Conservation (phyloP, 2,329 filamentous ascomycete genomes). For the Incumbomyces delicatus region DNA sequence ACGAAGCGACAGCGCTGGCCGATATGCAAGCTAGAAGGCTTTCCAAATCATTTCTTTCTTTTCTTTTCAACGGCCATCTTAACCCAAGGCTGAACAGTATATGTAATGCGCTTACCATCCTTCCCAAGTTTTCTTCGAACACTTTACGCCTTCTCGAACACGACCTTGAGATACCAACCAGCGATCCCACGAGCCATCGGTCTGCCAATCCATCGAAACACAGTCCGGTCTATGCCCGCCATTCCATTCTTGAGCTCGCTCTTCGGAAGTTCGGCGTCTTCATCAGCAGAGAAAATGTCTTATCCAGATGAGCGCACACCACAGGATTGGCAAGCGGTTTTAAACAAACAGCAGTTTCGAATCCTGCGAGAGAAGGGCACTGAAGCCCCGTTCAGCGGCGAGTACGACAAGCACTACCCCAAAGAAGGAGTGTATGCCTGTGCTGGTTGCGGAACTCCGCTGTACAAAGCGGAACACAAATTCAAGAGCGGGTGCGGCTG, state of each 20-base stretch:
- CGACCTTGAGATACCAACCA: slow-evolving; percentile 23
- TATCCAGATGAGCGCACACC: slow-evolving; percentile 73
- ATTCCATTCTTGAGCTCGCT: slow-evolving; percentile 71
- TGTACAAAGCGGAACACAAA: slow-evolving; percentile 90
- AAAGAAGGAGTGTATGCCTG: slow-evolving; percentile 72
- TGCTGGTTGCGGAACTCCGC: slow-evolving; percentile 72
- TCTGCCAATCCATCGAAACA: slow-evolving; percentile 24
- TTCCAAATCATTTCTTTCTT: slow-evolving; percentile 8
- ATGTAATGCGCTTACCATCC: slow-evolving; percentile 40
- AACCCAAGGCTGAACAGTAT: background rate
- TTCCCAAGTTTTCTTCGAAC: slow-evolving; percentile 38
- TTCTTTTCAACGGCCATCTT: background rate
- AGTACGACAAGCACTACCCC: slow-evolving; percentile 80
- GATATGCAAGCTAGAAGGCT: too few species aligned
- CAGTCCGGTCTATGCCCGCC: slow-evolving; percentile 56
- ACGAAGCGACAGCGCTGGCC: too few species aligned
- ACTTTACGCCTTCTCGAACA: slow-evolving; percentile 40
- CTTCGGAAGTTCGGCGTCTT: slow-evolving; percentile 51
- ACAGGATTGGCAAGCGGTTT: slow-evolving; percentile 79
- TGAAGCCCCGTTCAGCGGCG: slow-evolving; percentile 67
- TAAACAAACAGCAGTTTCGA: slow-evolving; percentile 89
- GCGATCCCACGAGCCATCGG: slow-evolving; percentile 25
- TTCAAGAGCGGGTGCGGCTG: slow-evolving; percentile 95
- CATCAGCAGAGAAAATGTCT: slow-evolving; percentile 38
- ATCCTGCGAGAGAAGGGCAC: slow-evolving; percentile 88